These are phyloP conservation scores for Orbilia javanica DNA, from an alignment of 2,329 filamentous ascomycete species.

Conservation along the genomic window DNA sequence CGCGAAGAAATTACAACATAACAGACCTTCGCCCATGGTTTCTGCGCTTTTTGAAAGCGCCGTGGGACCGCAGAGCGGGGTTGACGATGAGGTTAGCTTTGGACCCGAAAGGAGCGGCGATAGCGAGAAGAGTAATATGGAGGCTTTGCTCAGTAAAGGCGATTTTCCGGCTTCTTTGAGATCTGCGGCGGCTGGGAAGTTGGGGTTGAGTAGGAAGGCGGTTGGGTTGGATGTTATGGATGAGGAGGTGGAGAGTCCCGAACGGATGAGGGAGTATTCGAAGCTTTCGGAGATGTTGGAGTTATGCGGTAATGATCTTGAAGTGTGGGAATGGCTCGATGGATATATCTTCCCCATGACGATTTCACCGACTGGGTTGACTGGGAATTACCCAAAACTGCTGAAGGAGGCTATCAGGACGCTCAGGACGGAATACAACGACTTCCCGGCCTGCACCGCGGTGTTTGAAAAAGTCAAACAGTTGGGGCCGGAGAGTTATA, in stretches of 20 bases:
- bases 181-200: conserved; percentile 59
- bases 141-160: conserved; percentile 54
- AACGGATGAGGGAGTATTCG: conserved; percentile 25
- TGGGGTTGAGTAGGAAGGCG: conserved; percentile 50
- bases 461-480: conserved; percentile 61
- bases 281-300: conserved; percentile 35
- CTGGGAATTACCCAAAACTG: conserved; percentile 59
- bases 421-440: conserved; percentile 58
- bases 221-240: conserved; percentile 33
- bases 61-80: conserved; percentile 59
- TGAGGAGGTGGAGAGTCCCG: conserved; percentile 8
- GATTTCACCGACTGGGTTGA: not conserved
- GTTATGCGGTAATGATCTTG: conserved; percentile 58
- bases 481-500: conserved; percentile 61
- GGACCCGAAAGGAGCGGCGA: conserved; percentile 55
- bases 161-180: conserved; percentile 60
- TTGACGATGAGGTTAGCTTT: conserved; percentile 59
- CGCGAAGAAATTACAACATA: conserved; percentile 23
- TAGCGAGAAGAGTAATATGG: conserved; percentile 56
- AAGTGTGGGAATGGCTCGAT: conserved; percentile 59
- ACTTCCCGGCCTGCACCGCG: conserved; percentile 59
- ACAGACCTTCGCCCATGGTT: conserved; percentile 44
- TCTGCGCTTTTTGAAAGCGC: conserved; percentile 61
- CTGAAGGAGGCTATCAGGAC: conserved; percentile 58
- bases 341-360: conserved; percentile 58